phyloP scores from a whole-genome alignment of 768 basidiomycete species.

The Amylocystis lapponica region DNA sequence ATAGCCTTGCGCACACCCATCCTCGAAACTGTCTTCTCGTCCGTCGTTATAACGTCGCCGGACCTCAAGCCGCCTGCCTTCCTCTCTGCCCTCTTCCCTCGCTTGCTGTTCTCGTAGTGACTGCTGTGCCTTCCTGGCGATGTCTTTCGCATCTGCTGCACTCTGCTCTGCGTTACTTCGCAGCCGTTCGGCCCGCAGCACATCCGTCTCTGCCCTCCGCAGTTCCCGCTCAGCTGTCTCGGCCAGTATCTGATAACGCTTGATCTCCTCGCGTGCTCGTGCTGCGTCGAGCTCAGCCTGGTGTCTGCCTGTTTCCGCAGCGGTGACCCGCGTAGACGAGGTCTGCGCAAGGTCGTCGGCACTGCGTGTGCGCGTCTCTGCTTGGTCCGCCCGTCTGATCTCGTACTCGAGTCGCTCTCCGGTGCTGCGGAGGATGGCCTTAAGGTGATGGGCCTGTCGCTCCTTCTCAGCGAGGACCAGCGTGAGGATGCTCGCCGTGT shows the following conservation, averaged over 20 bases:
- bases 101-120: conserved; percentile 41
- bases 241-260: conserved; percentile 40
- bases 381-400: conserved; percentile 47
- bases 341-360: conserved; percentile 46
- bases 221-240: conserved; percentile 38
- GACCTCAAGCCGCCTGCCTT: conserved; percentile 35
- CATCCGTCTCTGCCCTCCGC: conserved; percentile 33
- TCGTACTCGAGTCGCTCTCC: conserved; percentile 53
- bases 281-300: conserved; percentile 34
- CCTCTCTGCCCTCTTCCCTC: conserved; percentile 36
- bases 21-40: conserved; percentile 26
- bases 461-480: conserved; percentile 50
- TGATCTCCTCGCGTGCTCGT: conserved; percentile 38
- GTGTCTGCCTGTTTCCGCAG: conserved; percentile 38
- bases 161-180: conserved; percentile 39
- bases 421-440: conserved; percentile 44
- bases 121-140: conserved; percentile 37
- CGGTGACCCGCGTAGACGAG: conserved; percentile 29
- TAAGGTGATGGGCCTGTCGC: conserved; percentile 49
- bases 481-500: conserved; percentile 23
- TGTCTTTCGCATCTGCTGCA: conserved; percentile 37
- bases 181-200: conserved; percentile 33
- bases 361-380: conserved; percentile 42
- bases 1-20: conserved; percentile 41
- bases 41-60: conserved; percentile 39